phyloP scores from a whole-genome alignment of 129 eudicot genomes.

The Escallonia herrerae region DNA sequence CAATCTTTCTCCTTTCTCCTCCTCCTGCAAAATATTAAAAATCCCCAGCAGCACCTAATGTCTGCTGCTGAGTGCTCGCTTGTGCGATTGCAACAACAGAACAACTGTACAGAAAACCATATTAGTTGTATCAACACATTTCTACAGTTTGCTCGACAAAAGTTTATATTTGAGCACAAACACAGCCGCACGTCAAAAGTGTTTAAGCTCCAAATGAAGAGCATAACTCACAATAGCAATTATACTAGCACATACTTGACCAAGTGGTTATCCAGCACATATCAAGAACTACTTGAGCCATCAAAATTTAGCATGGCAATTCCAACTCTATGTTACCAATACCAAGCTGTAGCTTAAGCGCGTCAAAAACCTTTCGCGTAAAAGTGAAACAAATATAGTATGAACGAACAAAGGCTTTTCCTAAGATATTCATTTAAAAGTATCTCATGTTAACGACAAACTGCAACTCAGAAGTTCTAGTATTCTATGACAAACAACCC shows the following conservation, averaged over 20 bases:
- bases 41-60: no score
- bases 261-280: background rate
- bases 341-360: background rate
- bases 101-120: background rate
- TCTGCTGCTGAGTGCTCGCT: no score
- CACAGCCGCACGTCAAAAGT: background rate
- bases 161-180: background rate
- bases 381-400: background rate
- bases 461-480: conserved; percentile 2
- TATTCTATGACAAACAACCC: conserved; percentile 11
- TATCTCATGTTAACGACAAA: no score
- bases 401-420: background rate
- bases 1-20: no score
- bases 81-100: background rate
- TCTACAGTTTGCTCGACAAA: background rate
- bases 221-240: background rate
- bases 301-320: background rate
- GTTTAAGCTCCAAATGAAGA: background rate
- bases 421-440: background rate
- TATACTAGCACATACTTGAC: background rate
- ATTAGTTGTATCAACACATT: background rate
- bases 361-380: background rate
- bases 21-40: no score
- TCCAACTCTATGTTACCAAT: background rate
- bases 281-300: background rate